Percentiles rank a stretch among this genome's conserved stretches.
Conservation (phyloP, 345 rosid genomes). For the Eucalyptus microcorys region DNA sequence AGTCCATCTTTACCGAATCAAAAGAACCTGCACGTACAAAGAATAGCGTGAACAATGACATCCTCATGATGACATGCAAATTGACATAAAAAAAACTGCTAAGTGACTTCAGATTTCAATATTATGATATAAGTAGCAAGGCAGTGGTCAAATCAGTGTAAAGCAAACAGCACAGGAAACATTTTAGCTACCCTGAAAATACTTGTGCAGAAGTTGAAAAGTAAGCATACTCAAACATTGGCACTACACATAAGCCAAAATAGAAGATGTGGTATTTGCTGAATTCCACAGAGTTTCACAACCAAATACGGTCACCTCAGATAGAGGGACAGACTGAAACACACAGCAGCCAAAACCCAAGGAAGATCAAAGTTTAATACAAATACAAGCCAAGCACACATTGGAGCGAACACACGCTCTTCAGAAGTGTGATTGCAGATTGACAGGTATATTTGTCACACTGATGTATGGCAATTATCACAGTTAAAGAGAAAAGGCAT, state of each 20-base stretch:
- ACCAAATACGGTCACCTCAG: not conserved
- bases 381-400: not conserved
- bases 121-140: not conserved
- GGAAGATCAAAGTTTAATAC: not conserved
- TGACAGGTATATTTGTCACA: not conserved
- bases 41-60: not conserved
- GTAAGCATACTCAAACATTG: not conserved
- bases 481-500: not conserved
- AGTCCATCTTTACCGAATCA: conserved; percentile 31
- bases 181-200: not conserved
- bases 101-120: not conserved
- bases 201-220: not conserved
- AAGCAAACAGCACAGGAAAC: not conserved
- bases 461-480: not conserved
- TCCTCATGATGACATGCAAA: not conserved
- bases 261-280: not conserved
- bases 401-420: not conserved
- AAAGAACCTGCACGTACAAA: conserved; percentile 12
- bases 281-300: not conserved
- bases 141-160: not conserved
- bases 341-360: not conserved
- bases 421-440: not conserved
- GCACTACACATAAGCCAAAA: not conserved
- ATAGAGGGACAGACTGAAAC: not conserved
- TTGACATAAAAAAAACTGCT: not conserved